Percentiles rank a stretch among this genome's conserved stretches.
Conservation (phyloP, 768 basidiomycete genomes). For the Psilocybe subaeruginosa region DNA sequence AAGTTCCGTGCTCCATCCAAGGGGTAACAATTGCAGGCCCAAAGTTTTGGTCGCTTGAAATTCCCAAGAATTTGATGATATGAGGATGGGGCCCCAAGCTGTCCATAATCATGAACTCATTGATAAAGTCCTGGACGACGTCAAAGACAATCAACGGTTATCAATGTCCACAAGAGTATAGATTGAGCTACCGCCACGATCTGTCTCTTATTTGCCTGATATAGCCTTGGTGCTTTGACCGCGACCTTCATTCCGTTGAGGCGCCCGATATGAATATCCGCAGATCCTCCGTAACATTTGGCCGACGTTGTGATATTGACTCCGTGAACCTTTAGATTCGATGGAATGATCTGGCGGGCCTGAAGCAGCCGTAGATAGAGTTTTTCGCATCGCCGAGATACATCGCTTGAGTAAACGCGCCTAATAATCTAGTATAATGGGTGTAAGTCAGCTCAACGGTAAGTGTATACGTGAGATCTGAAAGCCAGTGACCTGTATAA, state of each 20-base stretch:
- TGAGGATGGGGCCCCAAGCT: slow-evolving; percentile 12
- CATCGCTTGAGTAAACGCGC: not conserved
- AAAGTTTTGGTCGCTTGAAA: not conserved
- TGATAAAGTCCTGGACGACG: slow-evolving; percentile 8
- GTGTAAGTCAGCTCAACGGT: not conserved
- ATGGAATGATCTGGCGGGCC: not conserved
- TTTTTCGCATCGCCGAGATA: not conserved
- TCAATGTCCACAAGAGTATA: not conserved
- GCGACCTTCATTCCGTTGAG: slow-evolving; percentile 9
- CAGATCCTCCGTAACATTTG: slow-evolving; percentile 6
- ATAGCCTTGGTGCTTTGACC: slow-evolving; percentile 13
- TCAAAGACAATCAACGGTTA: not conserved
- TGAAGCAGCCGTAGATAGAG: not conserved
- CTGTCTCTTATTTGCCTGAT: not conserved
- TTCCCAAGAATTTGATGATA: slow-evolving; percentile 12
- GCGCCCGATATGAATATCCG: slow-evolving; percentile 8
- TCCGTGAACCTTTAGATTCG: not conserved
- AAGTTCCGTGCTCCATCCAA: slow-evolving; percentile 33
- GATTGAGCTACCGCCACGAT: slow-evolving; percentile 3
- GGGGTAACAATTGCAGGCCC: slow-evolving; percentile 26
- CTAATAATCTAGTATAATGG: not conserved
- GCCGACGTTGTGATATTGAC: not conserved
- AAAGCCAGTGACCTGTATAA: not conserved
- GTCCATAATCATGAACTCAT: slow-evolving; percentile 15
- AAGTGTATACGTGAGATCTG: too few relatives aligned